Conservation (phyloP, 179 eudicot species). For the Drosera spatulata region DNA sequence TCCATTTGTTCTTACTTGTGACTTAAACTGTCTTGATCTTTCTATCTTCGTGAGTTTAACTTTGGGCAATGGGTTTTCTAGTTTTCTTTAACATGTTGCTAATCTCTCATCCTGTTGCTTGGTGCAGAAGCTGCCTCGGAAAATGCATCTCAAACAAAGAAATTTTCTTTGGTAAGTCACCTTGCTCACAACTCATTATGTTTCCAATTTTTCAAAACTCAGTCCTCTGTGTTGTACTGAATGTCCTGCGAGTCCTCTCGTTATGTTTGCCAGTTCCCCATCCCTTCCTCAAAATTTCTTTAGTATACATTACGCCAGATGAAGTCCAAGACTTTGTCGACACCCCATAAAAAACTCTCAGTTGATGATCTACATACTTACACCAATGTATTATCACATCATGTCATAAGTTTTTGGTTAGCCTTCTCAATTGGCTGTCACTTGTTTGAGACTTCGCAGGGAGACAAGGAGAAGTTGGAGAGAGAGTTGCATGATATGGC, state of each 20-base stretch:
- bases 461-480: slow-evolving; percentile 85
- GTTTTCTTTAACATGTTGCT: neutral
- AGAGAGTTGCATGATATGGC: slow-evolving; percentile 95
- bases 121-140: slow-evolving; percentile 37
- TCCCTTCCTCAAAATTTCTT: no score
- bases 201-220: no score
- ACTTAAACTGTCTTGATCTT: no score
- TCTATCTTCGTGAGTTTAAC: no score
- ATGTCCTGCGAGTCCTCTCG: no score
- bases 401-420: neutral
- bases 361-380: neutral
- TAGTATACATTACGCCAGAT: no score
- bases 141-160: slow-evolving; percentile 19
- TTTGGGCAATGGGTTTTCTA: neutral
- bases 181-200: neutral
- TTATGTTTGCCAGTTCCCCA: no score
- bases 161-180: slow-evolving; percentile 26
- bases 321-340: no score
- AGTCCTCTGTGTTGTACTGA: no score
- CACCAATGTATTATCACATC: neutral
- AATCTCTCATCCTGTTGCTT: slow-evolving; percentile 4
- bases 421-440: neutral
- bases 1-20: neutral
- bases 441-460: slow-evolving; percentile 23
- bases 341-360: no score